A percentile compares a stretch with the other conserved stretches of the same genome.
Conservation (phyloP, 441 rosid species). For the Pelargonium australe region DNA sequence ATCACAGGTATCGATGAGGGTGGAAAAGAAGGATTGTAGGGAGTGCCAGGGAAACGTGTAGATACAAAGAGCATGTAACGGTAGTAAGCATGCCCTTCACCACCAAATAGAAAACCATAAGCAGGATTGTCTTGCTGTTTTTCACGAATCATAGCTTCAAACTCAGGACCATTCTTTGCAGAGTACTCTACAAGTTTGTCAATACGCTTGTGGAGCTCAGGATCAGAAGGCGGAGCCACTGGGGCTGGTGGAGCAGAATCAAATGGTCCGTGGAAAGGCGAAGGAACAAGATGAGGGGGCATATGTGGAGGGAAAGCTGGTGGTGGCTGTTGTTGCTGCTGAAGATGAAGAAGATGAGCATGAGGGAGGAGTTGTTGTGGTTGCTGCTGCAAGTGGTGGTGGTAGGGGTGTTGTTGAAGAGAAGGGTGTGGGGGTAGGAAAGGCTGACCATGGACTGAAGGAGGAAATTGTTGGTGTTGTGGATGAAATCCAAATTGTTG, state of each 20-base stretch:
- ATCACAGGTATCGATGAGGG: conserved; percentile 48
- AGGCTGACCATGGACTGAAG: conserved; percentile 44
- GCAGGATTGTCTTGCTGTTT: conserved; percentile 95
- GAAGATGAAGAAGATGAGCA: conserved; percentile 54
- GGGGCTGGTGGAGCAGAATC: conserved; percentile 71
- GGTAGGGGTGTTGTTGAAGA: conserved; percentile 73
- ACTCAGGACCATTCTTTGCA: conserved; percentile 88
- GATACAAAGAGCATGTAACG: conserved; percentile 81
- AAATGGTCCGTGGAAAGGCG: conserved; percentile 52
- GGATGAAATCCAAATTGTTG: conserved; percentile 73
- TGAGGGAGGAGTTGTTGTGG: conserved; percentile 52
- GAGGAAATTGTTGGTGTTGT: conserved; percentile 71
- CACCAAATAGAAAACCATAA: conserved; percentile 80
- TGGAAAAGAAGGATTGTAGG: conserved; percentile 54
- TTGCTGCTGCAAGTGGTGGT: conserved; percentile 66
- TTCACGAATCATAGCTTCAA: conserved; percentile 91
- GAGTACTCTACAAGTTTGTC: conserved; percentile 92
- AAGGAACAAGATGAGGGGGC: conserved; percentile 56
- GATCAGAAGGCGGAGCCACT: conserved; percentile 78
- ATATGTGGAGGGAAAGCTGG: conserved; percentile 57
- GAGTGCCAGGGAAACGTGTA: conserved; percentile 48
- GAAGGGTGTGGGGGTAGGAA: conserved; percentile 74
- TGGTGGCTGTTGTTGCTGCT: conserved; percentile 57
- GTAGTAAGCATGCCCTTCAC: conserved; percentile 85
- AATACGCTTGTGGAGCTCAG: conserved; percentile 87